Evolutionary conservation across 2,329 filamentous ascomycete genomes (phyloP).

Genomic region (Diaporthe sp.): DNA sequence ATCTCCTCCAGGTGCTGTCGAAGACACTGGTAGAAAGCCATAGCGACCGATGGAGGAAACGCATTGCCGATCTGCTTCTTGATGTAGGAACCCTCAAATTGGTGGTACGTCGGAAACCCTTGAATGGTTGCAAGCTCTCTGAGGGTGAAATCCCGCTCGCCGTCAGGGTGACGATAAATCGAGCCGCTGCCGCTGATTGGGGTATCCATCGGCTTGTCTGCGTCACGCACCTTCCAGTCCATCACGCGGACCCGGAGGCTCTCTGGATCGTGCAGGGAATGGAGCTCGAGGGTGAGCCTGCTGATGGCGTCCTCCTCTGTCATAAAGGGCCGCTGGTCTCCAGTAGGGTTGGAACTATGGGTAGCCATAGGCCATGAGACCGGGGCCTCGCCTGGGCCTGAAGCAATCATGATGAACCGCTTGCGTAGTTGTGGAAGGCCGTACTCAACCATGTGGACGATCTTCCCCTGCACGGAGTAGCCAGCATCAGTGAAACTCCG

Average conservation of each 20-base stretch:
- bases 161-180: conserved; percentile 72
- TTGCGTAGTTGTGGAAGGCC: conserved; percentile 64
- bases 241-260: conserved; percentile 37
- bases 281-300: conserved; percentile 48
- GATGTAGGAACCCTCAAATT: conserved; percentile 63
- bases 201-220: conserved; percentile 61
- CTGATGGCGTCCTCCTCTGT: conserved; percentile 61
- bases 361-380: conserved; percentile 76
- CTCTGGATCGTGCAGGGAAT: conserved; percentile 56
- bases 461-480: conserved; percentile 78
- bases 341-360: conserved; percentile 58
- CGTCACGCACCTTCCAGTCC: conserved; percentile 57
- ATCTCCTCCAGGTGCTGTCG: conserved; percentile 59
- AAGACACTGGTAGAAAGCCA: conserved; percentile 63
- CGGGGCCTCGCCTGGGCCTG: conserved; percentile 77
- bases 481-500: conserved; percentile 73
- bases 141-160: conserved; percentile 72
- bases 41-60: conserved; percentile 75
- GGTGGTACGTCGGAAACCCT: conserved; percentile 75
- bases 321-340: conserved; percentile 55
- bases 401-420: conserved; percentile 69
- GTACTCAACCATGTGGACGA: conserved; percentile 64
- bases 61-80: conserved; percentile 83
- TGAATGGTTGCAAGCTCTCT: conserved; percentile 79
- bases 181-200: conserved; percentile 76